Conservation (phyloP, 2,329 filamentous ascomycete species). For the Colletotrichum gloeosporioides region DNA sequence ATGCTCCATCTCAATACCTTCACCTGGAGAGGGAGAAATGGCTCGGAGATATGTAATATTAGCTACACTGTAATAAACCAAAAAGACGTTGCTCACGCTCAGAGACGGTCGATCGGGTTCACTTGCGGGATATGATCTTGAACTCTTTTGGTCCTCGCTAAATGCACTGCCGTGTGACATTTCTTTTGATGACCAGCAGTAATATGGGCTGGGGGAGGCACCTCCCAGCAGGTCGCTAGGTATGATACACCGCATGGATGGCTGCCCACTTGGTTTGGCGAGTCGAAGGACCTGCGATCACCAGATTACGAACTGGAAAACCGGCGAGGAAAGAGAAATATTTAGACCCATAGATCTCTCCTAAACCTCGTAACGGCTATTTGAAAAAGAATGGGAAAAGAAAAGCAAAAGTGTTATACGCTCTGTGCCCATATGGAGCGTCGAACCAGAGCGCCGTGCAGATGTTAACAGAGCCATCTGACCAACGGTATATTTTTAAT, state of each 20-base stretch:
- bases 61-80: not conserved
- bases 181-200: not conserved
- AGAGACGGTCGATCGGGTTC: not conserved
- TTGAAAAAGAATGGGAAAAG: not conserved
- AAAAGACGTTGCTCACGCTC: not conserved
- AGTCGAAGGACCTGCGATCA: not conserved
- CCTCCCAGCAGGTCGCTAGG: not conserved
- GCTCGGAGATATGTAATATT: conserved; percentile 8
- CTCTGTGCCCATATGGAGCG: not conserved
- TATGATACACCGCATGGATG: not conserved
- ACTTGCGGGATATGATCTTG: not conserved
- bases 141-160: not conserved
- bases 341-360: too few species aligned
- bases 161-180: not conserved
- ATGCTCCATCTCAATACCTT: not conserved
- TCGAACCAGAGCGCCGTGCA: not conserved
- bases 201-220: not conserved
- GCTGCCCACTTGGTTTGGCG: not conserved
- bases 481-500: not conserved
- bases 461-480: not conserved
- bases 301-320: not conserved
- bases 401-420: not conserved
- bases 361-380: not conserved
- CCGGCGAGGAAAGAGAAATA: not conserved
- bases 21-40: not conserved